Base-by-base conservation (phyloP, 2,329 filamentous ascomycete species). In the Colletotrichum lupini region DNA sequence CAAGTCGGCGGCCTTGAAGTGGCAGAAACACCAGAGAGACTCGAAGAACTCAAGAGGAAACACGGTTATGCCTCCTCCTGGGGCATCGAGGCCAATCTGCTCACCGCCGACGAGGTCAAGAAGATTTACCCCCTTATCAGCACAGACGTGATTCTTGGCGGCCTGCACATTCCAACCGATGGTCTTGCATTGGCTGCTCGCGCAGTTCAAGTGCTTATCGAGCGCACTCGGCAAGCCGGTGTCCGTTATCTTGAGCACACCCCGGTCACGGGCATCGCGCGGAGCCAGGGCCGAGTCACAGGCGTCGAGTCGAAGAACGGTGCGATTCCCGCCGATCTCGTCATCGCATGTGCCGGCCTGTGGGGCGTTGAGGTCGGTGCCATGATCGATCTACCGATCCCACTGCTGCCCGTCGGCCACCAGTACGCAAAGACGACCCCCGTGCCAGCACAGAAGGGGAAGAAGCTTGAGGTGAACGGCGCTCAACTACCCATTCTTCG, bases 311-410 rank as follows among this genome's bases (percentile, higher is more conserved):
- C 89, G 0, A 81, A 83, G 1, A 80, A 80, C 4, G 86, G 86
- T 26, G 85, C 77, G 0, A 83, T 92, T 24, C 82, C 87, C 0
- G 90, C 90, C 0, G 90, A 92, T 67, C 88, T 92, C 28, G 83
- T 92, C 63, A 80, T 92, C 49, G 92, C 89, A 1, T 92, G 90
- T 74, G 90, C 89, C 7, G 90, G 90, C 0, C 91, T 92, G 79
- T 92, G 90, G 90, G 90, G 90, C 12, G 90, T 92, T 8, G 90
- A 92, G 77, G 83, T 92, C 7, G 90, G 90, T 26, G 87, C 86
- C 6, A 90, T 92, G 90, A 85, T 88, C 55, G 90, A 86, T 5
- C 76, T 91, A 14, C 81, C 86, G 1, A 85, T 92, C 26, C 90
- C 90, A 7, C 80, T 92, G 5, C 84, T 91, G 0, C 90, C 90